phyloP scores from a whole-genome alignment of 768 basidiomycete genomes.

The Phallus indusiatus region DNA sequence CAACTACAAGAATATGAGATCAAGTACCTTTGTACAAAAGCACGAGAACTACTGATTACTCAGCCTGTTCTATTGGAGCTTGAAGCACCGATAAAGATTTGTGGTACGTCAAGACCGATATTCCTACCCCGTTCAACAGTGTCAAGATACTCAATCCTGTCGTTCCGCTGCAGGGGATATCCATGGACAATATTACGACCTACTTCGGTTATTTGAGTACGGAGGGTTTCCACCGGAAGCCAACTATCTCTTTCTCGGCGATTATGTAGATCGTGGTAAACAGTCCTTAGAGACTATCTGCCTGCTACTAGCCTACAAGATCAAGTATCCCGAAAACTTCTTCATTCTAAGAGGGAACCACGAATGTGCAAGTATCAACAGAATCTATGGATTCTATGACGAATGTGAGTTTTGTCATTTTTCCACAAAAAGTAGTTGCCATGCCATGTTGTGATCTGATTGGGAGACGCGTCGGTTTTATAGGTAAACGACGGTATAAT shows the following conservation, averaged over 20 bases:
- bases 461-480: not conserved
- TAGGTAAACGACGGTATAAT: slow-evolving; percentile 99
- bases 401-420: slow-evolving; percentile 63
- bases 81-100: slow-evolving; percentile 99
- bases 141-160: slow-evolving; percentile 10
- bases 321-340: slow-evolving; percentile 99
- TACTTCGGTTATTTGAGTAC: slow-evolving; percentile 96
- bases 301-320: slow-evolving; percentile 97
- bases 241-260: slow-evolving; percentile 98
- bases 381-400: slow-evolving; percentile 99
- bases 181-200: slow-evolving; percentile 98
- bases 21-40: slow-evolving; percentile 97
- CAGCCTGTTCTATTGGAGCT: slow-evolving; percentile 97
- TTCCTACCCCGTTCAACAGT: slow-evolving; percentile 8
- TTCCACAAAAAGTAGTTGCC: too few species aligned
- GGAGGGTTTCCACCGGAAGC: slow-evolving; percentile 99
- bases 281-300: slow-evolving; percentile 99
- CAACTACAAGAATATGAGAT: slow-evolving; percentile 99
- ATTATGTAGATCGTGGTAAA: slow-evolving; percentile 99
- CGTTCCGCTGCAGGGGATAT: slow-evolving; percentile 68
- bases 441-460: not conserved
- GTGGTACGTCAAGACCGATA: slow-evolving; percentile 51
- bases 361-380: slow-evolving; percentile 98
- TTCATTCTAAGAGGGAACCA: slow-evolving; percentile 99
- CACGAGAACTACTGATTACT: slow-evolving; percentile 98